Base-by-base conservation (phyloP, 1,284 basidiomycete species). In the Moesziomyces sp. region DNA sequence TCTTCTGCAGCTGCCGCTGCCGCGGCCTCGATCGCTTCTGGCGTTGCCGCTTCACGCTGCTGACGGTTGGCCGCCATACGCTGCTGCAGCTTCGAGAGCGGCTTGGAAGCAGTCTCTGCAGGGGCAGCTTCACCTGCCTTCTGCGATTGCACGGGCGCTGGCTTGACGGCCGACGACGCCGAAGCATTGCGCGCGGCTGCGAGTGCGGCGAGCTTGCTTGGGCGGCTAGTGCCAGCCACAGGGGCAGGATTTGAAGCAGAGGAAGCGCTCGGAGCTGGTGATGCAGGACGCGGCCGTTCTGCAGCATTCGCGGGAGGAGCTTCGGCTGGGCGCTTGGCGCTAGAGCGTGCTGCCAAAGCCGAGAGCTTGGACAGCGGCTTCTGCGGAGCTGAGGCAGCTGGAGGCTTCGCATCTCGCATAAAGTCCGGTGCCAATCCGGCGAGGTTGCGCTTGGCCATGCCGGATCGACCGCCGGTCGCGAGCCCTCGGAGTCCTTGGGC, bases 11-110 rank as follows among this genome's bases (percentile, higher is more conserved):
- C 70, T 42, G 60, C 60, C 7, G 61, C 58, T n/a, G 58, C 57
- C 23, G 64, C 58, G 35, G 60, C 65, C 44, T 63, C 54, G 40
- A 58, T 61, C 5, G 60, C 70, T 28, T 68, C 65, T 21, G 71
- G 71, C 0, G 52, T 66, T 6, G 70, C 59, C 19, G 56, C 56
- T 24, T 49, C 54, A 13, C 64, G 64, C 50, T 68, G 61, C 50
- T 74, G 61, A 52, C 58, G 59, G 44, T 58, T 68, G 18, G 79
- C 79, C 13, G 66, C 74, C 84, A 88, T 85, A 54, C 86, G 87
- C 68, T 87, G 87, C 46, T 88, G 87, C 3, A 88, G 82, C 75
- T 88, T 88, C 5, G 87, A 87, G 1, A 87, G 80, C 5, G 86
- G 86, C 77, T 87, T 76, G 78, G 30, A 30, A 30, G 81, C 23